Evolutionary conservation across 495 filamentous ascomycete genomes (phyloP), one percentile per base, ranked within the genome.

Genomic region (Neurospora pannonica): DNA sequence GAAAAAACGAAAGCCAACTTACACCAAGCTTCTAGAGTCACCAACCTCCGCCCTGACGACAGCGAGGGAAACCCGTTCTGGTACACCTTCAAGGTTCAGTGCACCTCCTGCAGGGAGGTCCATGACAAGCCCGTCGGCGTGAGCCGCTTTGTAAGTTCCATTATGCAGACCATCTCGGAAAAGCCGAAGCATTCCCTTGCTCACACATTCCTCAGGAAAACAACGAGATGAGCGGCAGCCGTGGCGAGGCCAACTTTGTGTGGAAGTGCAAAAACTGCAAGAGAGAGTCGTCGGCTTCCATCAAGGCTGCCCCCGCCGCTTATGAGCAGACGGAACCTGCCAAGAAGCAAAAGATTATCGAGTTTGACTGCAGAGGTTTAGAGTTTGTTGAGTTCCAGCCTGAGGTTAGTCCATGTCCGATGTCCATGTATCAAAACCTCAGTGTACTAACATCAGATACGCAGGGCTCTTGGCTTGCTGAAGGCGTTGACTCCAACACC

Each of bases 81-180:
- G 85, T 99, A 97, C 85, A 97, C 92, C 70, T 98, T 99, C 89
- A 93, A 91, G 78, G 95, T 99, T 54, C 92, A 97, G 85, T 99
- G 96, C 82, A 97, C 92, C 13, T 97, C 94, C 34, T 99, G 96
- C 81, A 89, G 93, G 71, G 96, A 99, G 84, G 89, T 84, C 1
- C 97, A 99, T 81, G 89, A 92, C 4, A 99, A 98, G 78, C 90
- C 88, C 82, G 89, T 99, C 48, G 92, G 88, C 71, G 88, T 99
- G 76, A 97, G 88, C 81, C 92, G 97, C 39, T 97, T 94, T 84
- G 96, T 98, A 89, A 77, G 92, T 85, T 28, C 24, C 3, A n/a
- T 34, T 8, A 39, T 5, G 15, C 71, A 34, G 13, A 6, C 28
- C 4, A 15, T 21, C 7, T 17, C 48, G 0, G 10, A 15, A 17